Evolutionary conservation across 1,284 basidiomycete genomes (phyloP).

Genomic region (Phlebopus sp.): DNA sequence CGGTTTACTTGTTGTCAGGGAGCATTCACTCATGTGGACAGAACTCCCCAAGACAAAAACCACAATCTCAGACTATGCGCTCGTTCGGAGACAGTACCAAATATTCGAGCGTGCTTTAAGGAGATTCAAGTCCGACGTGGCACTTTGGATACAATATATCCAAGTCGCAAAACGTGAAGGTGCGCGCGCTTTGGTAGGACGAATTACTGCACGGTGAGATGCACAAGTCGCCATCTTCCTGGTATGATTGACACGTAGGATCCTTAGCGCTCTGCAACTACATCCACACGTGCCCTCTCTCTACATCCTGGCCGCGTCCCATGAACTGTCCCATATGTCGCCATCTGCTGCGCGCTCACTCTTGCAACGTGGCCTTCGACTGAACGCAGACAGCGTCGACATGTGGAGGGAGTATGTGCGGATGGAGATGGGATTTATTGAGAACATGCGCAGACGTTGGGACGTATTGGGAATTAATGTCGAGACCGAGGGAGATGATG

Average conservation of each 20-base stretch:
- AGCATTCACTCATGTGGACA: slow-evolving; percentile 21
- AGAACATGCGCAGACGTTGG: slow-evolving; percentile 82
- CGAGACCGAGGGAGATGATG: slow-evolving; percentile 25
- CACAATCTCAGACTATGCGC: slow-evolving; percentile 78
- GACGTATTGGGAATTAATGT: slow-evolving; percentile 64
- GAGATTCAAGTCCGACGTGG: slow-evolving; percentile 87
- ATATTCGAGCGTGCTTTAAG: slow-evolving; percentile 89
- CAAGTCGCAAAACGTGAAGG: slow-evolving; percentile 79
- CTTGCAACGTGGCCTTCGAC: slow-evolving; percentile 81
- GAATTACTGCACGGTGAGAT: slow-evolving; percentile 70
- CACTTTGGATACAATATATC: slow-evolving; percentile 87
- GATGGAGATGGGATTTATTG: slow-evolving; percentile 89
- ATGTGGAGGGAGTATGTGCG: slow-evolving; percentile 89
- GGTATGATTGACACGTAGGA: slow-evolving; percentile 9
- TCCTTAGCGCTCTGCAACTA: slow-evolving; percentile 73
- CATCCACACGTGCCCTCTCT: slow-evolving; percentile 79
- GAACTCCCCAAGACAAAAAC: slow-evolving; percentile 52
- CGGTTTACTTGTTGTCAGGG: neutral
- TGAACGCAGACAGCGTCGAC: slow-evolving; percentile 67
- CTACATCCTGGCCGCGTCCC: slow-evolving; percentile 84
- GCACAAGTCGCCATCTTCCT: neutral
- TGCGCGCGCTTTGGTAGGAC: slow-evolving; percentile 77
- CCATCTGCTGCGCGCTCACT: slow-evolving; percentile 82
- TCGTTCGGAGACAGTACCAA: slow-evolving; percentile 80
- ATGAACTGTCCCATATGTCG: slow-evolving; percentile 78